Base-by-base conservation (phyloP, 345 rosid genomes). In the Sisymbrium altissimum region DNA sequence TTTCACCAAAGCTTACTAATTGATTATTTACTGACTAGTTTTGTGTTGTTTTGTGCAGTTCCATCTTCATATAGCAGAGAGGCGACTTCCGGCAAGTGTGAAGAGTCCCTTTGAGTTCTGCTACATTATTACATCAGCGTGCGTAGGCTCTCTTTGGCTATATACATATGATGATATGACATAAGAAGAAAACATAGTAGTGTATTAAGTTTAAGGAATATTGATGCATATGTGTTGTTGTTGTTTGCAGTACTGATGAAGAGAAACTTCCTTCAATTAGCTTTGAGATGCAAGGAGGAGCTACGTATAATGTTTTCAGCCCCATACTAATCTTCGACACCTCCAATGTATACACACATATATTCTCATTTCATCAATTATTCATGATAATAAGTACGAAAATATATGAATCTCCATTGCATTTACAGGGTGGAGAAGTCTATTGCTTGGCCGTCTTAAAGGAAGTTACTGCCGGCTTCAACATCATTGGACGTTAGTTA, bases 401-500 rank as follows among this genome's bases (percentile, higher is more conserved):
- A 49, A 70, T 38, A 72, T 40, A 12, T 78, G 21, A 68, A 41
- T 49, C 62, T 59, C 55, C 43, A 65, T 18, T 29, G 63, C 4
- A 61, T 74, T 36, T 73, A 38, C 88, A 94, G 96, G 76, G 70
- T 36, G 50, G 46, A 44, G 1, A 2, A 30, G 5, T 84, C 18
- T 94, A 89, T 30, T 95, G 97, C 66, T 82, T 95, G 38, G 97
- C 72, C 35, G 71, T 94, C 6, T 79, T 94, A 64, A 91, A 82
- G 68, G 81, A 92, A 66, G 83, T 71, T 50, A 46, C 62, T 27
- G 78, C 84, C 25, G 62, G 80, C 44, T 74, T 88, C 48, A 89
- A 88, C 71, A 87, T 94, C 72, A 88, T 94, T 13, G 98, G 97
- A 80, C 97, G 97, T 90, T 68, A 79, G 96, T 84, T 41, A 77